A percentile compares a stretch with the other conserved stretches of the same genome.
phyloP scores from a whole-genome alignment of 257 asterid species.

The Solanum neorickii region DNA sequence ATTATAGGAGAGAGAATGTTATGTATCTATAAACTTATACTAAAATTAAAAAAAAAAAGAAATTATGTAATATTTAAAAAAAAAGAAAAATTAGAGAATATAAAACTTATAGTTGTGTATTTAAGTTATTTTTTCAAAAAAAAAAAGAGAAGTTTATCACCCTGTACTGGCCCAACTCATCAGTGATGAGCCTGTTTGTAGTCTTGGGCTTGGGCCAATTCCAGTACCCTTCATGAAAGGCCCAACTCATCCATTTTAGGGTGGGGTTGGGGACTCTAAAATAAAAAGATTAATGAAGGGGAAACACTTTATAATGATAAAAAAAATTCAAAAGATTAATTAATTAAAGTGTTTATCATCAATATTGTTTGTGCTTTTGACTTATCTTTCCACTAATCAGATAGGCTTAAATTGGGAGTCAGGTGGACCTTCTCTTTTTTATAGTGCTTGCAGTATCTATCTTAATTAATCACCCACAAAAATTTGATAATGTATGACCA shows the following conservation, averaged over 20 bases:
- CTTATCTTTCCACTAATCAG: not conserved
- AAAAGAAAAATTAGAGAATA: too few species aligned
- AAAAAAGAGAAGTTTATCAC: too few species aligned
- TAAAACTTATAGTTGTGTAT: too few species aligned
- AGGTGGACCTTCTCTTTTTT: not conserved
- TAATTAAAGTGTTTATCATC: not conserved
- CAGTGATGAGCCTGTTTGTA: not conserved
- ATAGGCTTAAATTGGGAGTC: not conserved
- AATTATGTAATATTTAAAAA: too few species aligned
- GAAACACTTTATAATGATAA: not conserved
- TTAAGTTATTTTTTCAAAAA: too few species aligned
- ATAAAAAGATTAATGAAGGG: not conserved
- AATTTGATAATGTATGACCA: not conserved
- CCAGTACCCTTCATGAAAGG: not conserved
- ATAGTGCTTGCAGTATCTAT: not conserved
- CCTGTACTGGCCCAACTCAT: not conserved
- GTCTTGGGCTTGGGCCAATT: not conserved
- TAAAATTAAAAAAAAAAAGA: too few species aligned
- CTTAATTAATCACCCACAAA: not conserved
- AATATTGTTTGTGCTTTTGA: not conserved
- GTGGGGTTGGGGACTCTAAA: not conserved
- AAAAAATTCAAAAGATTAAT: not conserved
- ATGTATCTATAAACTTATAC: too few species aligned
- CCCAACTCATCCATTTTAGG: not conserved
- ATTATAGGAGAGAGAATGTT: too few species aligned